Conservation (phyloP, 148 eudicot genomes). For the Rhododendron kiyosumense region DNA sequence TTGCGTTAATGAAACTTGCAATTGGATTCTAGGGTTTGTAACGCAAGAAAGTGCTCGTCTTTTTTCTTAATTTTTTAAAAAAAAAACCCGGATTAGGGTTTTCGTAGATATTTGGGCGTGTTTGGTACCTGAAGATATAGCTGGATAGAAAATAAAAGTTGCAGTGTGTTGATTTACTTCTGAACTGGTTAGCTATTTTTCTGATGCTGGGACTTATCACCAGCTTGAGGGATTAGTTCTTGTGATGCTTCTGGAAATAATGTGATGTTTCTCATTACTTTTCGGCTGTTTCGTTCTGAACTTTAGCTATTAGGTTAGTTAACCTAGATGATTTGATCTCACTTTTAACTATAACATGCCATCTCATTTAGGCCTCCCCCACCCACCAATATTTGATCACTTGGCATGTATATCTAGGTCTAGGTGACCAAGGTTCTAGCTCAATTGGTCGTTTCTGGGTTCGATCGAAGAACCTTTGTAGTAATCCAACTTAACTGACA, state of each 20-base stretch:
- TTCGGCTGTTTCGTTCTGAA: neutral
- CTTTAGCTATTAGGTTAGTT: neutral
- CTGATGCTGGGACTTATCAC: neutral
- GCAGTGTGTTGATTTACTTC: neutral
- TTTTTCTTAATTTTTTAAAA: neutral
- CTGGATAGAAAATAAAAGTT: neutral
- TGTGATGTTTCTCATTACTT: neutral
- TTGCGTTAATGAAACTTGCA: neutral
- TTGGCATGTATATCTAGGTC: neutral
- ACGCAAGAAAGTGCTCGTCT: neutral
- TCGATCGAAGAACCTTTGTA: neutral
- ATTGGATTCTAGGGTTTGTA: constrained; percentile 7
- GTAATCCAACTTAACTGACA: neutral
- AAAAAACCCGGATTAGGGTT: neutral
- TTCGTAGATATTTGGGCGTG: neutral
- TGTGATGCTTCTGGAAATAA: neutral
- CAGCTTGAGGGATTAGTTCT: neutral
- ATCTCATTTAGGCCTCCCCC: neutral
- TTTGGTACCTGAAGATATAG: neutral
- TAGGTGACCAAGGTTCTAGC: neutral
- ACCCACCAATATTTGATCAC: neutral
- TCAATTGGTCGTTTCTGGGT: neutral
- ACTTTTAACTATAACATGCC: neutral
- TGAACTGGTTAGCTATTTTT: neutral
- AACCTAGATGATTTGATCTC: neutral